These are phyloP conservation scores for Puccinia hordei DNA, from an alignment of 1,284 basidiomycete genomes.

Conservation along the genomic window DNA sequence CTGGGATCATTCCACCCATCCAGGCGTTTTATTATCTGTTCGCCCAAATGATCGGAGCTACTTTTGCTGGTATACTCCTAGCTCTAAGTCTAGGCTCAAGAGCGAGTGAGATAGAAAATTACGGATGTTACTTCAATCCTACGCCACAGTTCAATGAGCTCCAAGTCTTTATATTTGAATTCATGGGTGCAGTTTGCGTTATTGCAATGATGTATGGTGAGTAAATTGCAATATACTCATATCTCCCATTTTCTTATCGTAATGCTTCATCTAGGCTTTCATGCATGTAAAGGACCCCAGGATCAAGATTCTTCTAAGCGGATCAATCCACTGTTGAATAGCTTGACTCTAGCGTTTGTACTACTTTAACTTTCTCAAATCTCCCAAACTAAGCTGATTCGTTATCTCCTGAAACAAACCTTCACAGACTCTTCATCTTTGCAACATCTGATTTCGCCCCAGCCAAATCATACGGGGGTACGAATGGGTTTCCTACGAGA, in stretches of 20 bases:
- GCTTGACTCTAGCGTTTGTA: constrained; percentile 27
- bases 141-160: background rate
- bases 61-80: constrained; percentile 9
- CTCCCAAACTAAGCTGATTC: background rate
- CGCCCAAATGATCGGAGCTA: constrained; percentile 34
- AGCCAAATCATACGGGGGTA: background rate
- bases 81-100: constrained; percentile 13
- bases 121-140: constrained; percentile 37
- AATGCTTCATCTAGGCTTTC: background rate
- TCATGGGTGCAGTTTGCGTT: constrained; percentile 23
- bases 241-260: background rate
- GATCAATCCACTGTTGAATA: constrained; percentile 17
- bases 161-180: constrained; percentile 28
- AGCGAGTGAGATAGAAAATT: constrained; percentile 3
- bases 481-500: constrained; percentile 27
- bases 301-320: background rate
- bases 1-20: constrained; percentile 11
- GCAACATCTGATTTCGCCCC: constrained; percentile 22
- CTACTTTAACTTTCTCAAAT: background rate
- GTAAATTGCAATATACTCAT: background rate
- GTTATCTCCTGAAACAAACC: background rate
- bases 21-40: constrained; percentile 19
- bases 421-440: constrained; percentile 28
- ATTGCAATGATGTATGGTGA: constrained; percentile 42
- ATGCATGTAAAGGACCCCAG: background rate